Evolutionary conservation across 495 filamentous ascomycete genomes (phyloP).

Genomic region (Neurospora sp.): DNA sequence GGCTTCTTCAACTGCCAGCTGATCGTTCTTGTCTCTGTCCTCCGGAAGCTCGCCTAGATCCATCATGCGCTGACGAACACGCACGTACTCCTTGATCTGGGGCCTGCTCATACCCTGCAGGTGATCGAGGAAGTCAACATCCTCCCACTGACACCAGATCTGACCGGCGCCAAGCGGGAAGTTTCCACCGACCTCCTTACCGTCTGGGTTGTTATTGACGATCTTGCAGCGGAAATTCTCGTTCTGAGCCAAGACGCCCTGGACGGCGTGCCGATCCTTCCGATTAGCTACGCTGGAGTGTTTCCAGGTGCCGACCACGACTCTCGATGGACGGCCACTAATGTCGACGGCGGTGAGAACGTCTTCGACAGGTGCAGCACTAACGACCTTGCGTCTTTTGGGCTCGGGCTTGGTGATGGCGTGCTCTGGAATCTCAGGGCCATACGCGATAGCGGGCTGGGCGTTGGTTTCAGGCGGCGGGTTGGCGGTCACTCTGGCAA

Average conservation of each 20-base stretch:
- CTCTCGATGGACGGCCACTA: constrained; percentile 33
- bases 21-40: constrained; percentile 37
- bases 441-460: constrained; percentile 32
- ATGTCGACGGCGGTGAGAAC: constrained; percentile 12
- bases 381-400: constrained; percentile 23
- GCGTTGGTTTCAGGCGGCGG: constrained; percentile 26
- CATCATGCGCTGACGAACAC: constrained; percentile 39
- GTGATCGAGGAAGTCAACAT: constrained; percentile 38
- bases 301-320: constrained; percentile 42
- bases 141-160: constrained; percentile 47
- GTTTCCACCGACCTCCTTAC: constrained; percentile 35
- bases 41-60: constrained; percentile 34
- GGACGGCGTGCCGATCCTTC: constrained; percentile 40
- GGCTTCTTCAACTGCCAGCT: constrained; percentile 35
- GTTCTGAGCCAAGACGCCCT: constrained; percentile 40
- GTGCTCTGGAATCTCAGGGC: constrained; percentile 29
- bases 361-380: background rate
- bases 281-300: constrained; percentile 26
- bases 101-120: constrained; percentile 30
- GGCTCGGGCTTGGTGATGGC: constrained; percentile 23
- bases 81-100: constrained; percentile 46
- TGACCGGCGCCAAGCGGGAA: constrained; percentile 42
- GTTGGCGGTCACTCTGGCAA: constrained; percentile 21
- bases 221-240: constrained; percentile 48
- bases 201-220: constrained; percentile 38